phyloP scores from a whole-genome alignment of 129 eudicot species.

The Dittrichia graveolens region DNA sequence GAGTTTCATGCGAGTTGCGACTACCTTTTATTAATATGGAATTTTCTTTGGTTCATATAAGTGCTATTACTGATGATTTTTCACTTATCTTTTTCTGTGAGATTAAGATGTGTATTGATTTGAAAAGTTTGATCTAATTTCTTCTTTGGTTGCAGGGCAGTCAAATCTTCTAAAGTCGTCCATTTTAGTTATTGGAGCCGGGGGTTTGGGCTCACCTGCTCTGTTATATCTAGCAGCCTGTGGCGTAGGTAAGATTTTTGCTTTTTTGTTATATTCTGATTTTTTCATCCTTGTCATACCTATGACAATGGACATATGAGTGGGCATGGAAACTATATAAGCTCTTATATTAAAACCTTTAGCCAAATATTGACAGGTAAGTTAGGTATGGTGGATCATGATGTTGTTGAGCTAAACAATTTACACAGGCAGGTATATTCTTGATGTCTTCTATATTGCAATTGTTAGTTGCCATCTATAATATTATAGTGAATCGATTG shows the following conservation, averaged over 20 bases:
- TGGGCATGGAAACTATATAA: not conserved
- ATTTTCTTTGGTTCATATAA: constrained; percentile 3
- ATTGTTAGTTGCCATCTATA: not conserved
- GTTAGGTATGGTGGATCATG: constrained; percentile 95
- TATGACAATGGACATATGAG: not conserved
- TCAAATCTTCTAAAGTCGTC: constrained; percentile 80
- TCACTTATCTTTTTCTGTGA: not conserved
- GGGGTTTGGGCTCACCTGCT: constrained; percentile 98
- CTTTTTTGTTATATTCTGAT: not conserved
- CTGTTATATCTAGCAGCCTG: constrained; percentile 93
- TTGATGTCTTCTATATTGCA: constrained; percentile 10
- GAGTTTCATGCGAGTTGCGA: not conserved
- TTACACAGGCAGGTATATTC: constrained; percentile 85
- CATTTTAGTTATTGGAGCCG: constrained; percentile 92
- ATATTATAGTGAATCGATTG: not conserved
- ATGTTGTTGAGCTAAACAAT: constrained; percentile 95
- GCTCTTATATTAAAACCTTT: constrained; percentile 1
- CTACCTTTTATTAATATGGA: not conserved
- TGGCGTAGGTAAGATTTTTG: constrained; percentile 73
- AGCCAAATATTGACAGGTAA: constrained; percentile 52
- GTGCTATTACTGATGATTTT: not conserved
- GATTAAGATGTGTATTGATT: not conserved
- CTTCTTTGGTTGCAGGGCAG: constrained; percentile 55
- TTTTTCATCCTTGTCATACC: not conserved
- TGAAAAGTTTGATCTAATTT: constrained; percentile 23